Conservation (phyloP, 2,329 filamentous ascomycete genomes). For the Esteya vermicola region DNA sequence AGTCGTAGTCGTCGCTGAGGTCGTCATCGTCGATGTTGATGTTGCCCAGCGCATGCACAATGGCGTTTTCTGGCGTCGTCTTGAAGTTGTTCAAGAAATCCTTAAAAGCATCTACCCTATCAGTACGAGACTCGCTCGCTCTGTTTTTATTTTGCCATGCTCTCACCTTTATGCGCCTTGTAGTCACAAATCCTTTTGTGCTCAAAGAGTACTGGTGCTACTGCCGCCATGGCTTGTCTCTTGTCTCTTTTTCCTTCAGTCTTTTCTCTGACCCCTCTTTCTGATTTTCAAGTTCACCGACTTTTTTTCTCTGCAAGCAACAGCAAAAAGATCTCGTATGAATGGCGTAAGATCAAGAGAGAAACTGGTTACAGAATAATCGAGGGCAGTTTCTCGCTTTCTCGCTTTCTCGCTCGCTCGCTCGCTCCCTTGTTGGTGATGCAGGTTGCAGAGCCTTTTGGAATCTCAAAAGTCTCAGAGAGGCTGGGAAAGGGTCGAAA, state of each 20-base stretch:
- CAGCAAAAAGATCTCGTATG: too few relatives aligned
- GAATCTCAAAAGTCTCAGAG: conserved; percentile 1
- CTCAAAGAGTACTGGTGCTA: conserved; percentile 50
- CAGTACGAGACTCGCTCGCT: conserved; percentile 1
- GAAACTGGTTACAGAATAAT: neutral
- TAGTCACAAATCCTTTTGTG: conserved; percentile 75
- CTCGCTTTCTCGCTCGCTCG: too few relatives aligned
- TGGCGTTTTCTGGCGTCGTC: conserved; percentile 52
- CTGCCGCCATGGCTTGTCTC: conserved; percentile 61
- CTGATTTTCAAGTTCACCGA: too few relatives aligned
- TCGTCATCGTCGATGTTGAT: conserved; percentile 81
- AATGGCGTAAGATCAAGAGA: neutral
- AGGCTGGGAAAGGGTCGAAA: conserved; percentile 9
- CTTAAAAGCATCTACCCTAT: conserved; percentile 56
- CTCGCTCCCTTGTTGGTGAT: too few relatives aligned
- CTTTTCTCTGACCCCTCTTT: too few relatives aligned
- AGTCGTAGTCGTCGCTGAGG: conserved; percentile 80
- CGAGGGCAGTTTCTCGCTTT: too few relatives aligned
- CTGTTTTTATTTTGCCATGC: neutral
- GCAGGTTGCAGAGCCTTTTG: neutral
- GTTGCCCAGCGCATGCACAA: conserved; percentile 69
- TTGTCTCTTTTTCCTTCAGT: too few relatives aligned
- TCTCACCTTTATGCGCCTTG: conserved; percentile 53
- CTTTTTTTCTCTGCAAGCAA: too few relatives aligned
- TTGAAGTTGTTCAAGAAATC: conserved; percentile 85